Conservation (phyloP, 495 filamentous ascomycete species). For the Diplogelasinospora grovesii region DNA sequence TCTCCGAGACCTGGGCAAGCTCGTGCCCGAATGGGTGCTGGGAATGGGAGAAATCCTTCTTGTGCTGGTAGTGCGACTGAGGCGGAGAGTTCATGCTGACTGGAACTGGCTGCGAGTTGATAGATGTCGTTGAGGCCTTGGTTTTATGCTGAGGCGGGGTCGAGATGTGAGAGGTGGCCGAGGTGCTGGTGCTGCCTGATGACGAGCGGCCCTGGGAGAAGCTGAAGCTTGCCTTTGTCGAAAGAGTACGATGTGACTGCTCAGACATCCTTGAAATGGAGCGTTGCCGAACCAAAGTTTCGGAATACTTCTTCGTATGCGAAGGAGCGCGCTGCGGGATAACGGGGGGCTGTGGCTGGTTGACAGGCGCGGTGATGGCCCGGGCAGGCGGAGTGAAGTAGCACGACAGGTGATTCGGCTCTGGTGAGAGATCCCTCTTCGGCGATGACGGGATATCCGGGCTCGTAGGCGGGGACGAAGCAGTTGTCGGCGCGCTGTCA, state of each 20-base stretch:
- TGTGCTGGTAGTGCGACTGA: conserved; percentile 16
- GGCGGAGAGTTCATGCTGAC: conserved; percentile 20
- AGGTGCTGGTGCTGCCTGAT: conserved; percentile 41
- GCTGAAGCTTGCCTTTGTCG: conserved; percentile 38
- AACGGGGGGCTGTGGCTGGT: conserved; percentile 44
- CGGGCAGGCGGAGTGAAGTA: conserved; percentile 61
- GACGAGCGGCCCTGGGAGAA: conserved; percentile 45
- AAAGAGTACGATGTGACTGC: conserved; percentile 36
- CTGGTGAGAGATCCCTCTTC: conserved; percentile 50
- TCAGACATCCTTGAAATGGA: conserved; percentile 47
- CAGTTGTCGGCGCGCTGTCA: conserved; percentile 52
- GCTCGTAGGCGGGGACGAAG: conserved; percentile 57
- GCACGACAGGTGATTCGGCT: conserved; percentile 70
- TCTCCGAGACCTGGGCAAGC: conserved; percentile 66
- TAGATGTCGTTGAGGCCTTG: conserved; percentile 12
- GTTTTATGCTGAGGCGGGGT: conserved; percentile 30
- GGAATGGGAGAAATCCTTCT: conserved; percentile 23
- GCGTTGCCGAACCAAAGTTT: conserved; percentile 56
- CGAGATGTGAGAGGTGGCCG: conserved; percentile 26
- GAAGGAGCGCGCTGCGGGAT: conserved; percentile 72
- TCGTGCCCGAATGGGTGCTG: conserved; percentile 63
- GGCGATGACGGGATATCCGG: conserved; percentile 66
- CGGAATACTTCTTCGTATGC: conserved; percentile 68
- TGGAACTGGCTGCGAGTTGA: conserved; percentile 18
- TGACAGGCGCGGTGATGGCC: conserved; percentile 27